These are phyloP conservation scores for Coemansia sp. DNA, from an alignment of 192 early-diverging fungal genomes.

Conservation along the genomic window DNA sequence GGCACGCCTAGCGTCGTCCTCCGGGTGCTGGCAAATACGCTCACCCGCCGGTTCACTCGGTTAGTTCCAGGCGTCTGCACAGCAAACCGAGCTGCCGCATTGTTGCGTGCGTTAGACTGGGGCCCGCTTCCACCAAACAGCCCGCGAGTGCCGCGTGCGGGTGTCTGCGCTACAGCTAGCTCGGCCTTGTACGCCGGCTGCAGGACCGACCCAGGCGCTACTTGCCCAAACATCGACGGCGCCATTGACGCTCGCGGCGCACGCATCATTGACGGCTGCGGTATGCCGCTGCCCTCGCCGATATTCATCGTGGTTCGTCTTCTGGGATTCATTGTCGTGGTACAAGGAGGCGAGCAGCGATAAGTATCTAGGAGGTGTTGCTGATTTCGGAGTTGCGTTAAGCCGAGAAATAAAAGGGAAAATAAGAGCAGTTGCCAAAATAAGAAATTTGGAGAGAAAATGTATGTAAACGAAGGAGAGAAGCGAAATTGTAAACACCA, in stretches of 20 bases:
- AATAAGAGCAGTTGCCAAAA: conserved; percentile 3
- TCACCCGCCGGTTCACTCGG: conserved; percentile 49
- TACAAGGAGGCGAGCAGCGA: no score
- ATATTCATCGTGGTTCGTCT: conserved; percentile 56
- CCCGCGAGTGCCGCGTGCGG: conserved; percentile 23
- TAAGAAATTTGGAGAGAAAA: not conserved
- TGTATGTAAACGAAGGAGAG: no score
- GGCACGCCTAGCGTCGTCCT: conserved; percentile 38
- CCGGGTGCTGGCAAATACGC: conserved; percentile 54
- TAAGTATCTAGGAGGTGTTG: no score
- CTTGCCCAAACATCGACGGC: conserved; percentile 51
- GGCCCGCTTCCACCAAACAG: conserved; percentile 35
- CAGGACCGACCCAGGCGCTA: conserved; percentile 23
- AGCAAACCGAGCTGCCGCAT: conserved; percentile 17
- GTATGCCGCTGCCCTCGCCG: conserved; percentile 51
- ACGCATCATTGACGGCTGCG: conserved; percentile 52
- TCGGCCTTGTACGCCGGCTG: conserved; percentile 36
- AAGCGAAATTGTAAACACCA: no score
- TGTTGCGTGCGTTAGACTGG: conserved; percentile 48
- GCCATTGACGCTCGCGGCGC: conserved; percentile 53
- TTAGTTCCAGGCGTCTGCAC: conserved; percentile 51
- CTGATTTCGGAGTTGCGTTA: not conserved
- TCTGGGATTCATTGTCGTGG: conserved; percentile 37
- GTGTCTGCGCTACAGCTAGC: conserved; percentile 38
- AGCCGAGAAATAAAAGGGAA: conserved; percentile 4